These are phyloP conservation scores for Suhomyces yuchorum DNA, from an alignment of 1,139 yeast species.

Conservation along the genomic window DNA sequence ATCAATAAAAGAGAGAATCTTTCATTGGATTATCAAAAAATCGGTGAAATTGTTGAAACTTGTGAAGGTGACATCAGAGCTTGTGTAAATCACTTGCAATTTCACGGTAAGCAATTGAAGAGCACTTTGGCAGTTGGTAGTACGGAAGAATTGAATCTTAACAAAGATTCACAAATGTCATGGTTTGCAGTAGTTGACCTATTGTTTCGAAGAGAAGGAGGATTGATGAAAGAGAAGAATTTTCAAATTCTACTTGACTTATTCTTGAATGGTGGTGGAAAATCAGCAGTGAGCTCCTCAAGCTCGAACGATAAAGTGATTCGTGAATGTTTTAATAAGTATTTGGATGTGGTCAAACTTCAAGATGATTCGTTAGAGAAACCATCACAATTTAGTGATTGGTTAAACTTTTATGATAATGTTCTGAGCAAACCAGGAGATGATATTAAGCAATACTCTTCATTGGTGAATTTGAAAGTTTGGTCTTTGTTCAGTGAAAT, in stretches of 20 bases:
- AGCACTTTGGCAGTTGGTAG: not conserved
- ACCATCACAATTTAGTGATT: constrained; percentile 69
- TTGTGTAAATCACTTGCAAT: constrained; percentile 82
- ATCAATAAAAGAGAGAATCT: constrained; percentile 37
- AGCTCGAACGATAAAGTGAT: constrained; percentile 63
- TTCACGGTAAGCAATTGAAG: constrained; percentile 42
- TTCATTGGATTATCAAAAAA: constrained; percentile 35
- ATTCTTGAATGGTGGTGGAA: constrained; percentile 40
- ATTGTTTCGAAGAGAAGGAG: constrained; percentile 55
- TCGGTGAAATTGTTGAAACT: constrained; percentile 60
- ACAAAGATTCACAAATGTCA: constrained; percentile 56
- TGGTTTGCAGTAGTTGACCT: constrained; percentile 64
- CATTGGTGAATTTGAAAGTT: constrained; percentile 62
- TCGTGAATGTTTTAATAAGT: constrained; percentile 72
- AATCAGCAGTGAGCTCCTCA: constrained; percentile 46
- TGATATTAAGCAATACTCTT: constrained; percentile 51
- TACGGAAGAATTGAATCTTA: constrained; percentile 13
- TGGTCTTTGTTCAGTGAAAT: constrained; percentile 69
- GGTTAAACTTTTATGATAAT: constrained; percentile 71
- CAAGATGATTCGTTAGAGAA: constrained; percentile 67
- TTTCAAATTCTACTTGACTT: constrained; percentile 42
- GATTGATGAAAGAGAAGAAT: constrained; percentile 48
- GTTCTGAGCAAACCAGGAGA: constrained; percentile 23
- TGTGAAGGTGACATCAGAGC: constrained; percentile 87
- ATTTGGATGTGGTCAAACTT: constrained; percentile 51